Evolutionary conservation across 2,329 filamentous ascomycete species (phyloP).

Genomic region (Ophiostoma triangulosporum): DNA sequence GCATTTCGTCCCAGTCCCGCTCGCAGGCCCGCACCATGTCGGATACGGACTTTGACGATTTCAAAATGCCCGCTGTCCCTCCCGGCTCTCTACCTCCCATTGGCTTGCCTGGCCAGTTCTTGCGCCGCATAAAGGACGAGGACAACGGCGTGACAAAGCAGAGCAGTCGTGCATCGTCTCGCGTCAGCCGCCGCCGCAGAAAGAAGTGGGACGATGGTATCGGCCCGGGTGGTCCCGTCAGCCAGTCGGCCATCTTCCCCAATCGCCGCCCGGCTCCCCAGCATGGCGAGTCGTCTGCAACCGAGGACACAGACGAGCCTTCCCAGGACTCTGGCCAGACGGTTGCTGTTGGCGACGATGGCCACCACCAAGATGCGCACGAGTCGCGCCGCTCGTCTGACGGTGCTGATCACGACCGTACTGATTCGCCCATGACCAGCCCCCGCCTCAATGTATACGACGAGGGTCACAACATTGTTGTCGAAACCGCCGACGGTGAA

Average conservation of each 20-base stretch:
- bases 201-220: constrained; percentile 58
- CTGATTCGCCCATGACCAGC: constrained; percentile 6
- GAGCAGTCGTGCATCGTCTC: constrained; percentile 46
- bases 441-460: constrained; percentile 55
- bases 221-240: constrained; percentile 75
- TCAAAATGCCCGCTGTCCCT: constrained; percentile 46
- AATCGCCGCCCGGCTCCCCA: constrained; percentile 20
- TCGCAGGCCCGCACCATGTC: constrained; percentile 81
- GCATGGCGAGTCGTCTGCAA: constrained; percentile 10
- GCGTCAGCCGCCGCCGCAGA: constrained; percentile 46
- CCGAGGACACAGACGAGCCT: constrained; percentile 16
- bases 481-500: constrained; percentile 80
- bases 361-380: background rate
- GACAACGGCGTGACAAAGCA: constrained; percentile 35
- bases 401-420: constrained; percentile 10
- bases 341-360: background rate
- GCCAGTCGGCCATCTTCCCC: constrained; percentile 79
- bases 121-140: constrained; percentile 74
- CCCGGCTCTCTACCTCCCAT: constrained; percentile 60
- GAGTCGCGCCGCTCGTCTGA: constrained; percentile 5
- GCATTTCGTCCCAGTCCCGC: constrained; percentile 52
- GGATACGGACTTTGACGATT: constrained; percentile 55
- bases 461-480: constrained; percentile 64
- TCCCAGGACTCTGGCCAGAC: constrained; percentile 7
- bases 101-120: constrained; percentile 59